Base-by-base conservation (phyloP, 768 basidiomycete genomes). In the Coprinellus micaceus region DNA sequence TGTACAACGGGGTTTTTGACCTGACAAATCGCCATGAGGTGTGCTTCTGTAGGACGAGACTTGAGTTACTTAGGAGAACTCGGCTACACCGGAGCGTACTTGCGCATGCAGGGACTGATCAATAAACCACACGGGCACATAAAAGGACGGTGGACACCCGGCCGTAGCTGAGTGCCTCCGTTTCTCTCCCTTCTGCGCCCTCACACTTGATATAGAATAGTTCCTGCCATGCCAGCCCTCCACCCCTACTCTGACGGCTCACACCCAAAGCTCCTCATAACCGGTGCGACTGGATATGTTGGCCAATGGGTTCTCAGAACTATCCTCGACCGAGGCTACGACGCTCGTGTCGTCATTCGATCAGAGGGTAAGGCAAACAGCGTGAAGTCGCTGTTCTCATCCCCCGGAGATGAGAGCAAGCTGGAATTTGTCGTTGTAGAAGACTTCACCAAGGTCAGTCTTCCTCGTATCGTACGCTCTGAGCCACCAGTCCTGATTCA, bases 341-440 rank as follows among this genome's bases (percentile, higher is more conserved):
- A 71, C n/a, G 81, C 84, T 25, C 77, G 84, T 11, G 86, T 84
- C 0, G 82, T 85, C 0, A 85, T 86, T 10, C 79, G 89, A 13
- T 80, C 82, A 1, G 61, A 64, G n/a, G 71, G 69, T 15, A 90
- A 89, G 66, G 82, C 79, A 2, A 67, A 76, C 0, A 79, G 81
- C 61, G 69, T 91, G 53, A 68, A 71, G 55, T 69, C 83, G 28
- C 39, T 74, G 39, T 84, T 86, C 66, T 72, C 76, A n/a, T 63
- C 70, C 0, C 77, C 77, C 51, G 83, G 81, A 1, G 82, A 85
- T 58, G 33, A 6, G 33, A 13, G 7, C 33, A 33, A 13, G 33
- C 33, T 33, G 33, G 33, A 33, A 13, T 67, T 82, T 43, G 79
- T 80, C 24, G 68, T 88, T 22, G 87, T 91, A 0, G 77, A 81